A percentile compares a stretch with the other conserved stretches of the same genome.
Conservation (phyloP, 1,139 yeast genomes). For the Arxiozyma telluris region DNA sequence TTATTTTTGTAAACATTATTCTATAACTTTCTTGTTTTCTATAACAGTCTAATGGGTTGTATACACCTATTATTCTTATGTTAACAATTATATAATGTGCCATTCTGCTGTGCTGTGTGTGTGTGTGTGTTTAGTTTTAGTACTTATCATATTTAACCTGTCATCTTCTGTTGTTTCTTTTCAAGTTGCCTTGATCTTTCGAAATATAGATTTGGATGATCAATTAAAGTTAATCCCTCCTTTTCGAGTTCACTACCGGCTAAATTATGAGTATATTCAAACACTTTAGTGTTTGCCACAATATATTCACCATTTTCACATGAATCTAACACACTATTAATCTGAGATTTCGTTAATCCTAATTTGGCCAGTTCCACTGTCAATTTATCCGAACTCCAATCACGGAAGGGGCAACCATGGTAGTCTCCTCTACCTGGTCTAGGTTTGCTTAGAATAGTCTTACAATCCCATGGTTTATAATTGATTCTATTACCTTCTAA, state of each 20-base stretch:
- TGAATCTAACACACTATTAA: slow-evolving; percentile 56
- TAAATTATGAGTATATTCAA: slow-evolving; percentile 49
- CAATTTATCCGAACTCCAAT: slow-evolving; percentile 55
- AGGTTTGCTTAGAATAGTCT: slow-evolving; percentile 62
- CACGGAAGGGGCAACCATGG: slow-evolving; percentile 93
- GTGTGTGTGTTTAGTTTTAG: no score
- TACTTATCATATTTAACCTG: neutral
- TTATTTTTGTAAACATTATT: neutral
- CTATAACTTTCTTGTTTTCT: neutral
- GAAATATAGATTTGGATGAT: slow-evolving; percentile 83
- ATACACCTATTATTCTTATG: neutral
- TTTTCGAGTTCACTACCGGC: slow-evolving; percentile 30
- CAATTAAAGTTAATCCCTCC: slow-evolving; percentile 48
- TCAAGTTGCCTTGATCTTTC: slow-evolving; percentile 48
- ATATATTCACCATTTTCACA: slow-evolving; percentile 63
- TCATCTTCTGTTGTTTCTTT: slow-evolving; percentile 11
- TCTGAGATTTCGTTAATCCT: slow-evolving; percentile 60
- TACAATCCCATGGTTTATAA: slow-evolving; percentile 81
- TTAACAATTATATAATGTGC: neutral
- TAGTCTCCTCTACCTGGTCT: slow-evolving; percentile 62
- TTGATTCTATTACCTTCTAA: slow-evolving; percentile 83
- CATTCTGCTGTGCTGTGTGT: no score
- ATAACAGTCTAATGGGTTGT: neutral
- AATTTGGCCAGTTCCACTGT: slow-evolving; percentile 46
- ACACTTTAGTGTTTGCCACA: slow-evolving; percentile 82